Percentiles rank a stretch among this genome's conserved stretches.
These are phyloP conservation scores for Trypanosoma scelopori DNA, from an alignment of 208 protist species.

Conservation along the genomic window DNA sequence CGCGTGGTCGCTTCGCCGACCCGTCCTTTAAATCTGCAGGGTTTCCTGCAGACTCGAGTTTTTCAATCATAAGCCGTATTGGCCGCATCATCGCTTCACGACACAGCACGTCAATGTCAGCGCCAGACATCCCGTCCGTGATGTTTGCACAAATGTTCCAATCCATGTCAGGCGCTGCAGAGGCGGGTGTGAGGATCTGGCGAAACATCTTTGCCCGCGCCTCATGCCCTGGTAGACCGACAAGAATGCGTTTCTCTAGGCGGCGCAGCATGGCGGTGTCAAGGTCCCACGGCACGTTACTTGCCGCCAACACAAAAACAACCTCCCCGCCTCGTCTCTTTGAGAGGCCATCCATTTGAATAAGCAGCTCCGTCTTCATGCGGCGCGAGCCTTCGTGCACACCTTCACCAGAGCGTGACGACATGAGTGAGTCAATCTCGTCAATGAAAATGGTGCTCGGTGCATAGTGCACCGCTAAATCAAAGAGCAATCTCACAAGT, in stretches of 20 bases:
- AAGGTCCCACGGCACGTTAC: constrained; percentile 94
- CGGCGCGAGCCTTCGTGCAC: constrained; percentile 91
- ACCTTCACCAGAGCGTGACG: constrained; percentile 92
- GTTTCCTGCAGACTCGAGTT: constrained; percentile 52
- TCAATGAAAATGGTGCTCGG: constrained; percentile 99
- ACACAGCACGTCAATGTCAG: constrained; percentile 91
- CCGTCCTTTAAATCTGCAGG: constrained; percentile 27
- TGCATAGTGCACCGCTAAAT: constrained; percentile 91
- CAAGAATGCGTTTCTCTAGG: constrained; percentile 91
- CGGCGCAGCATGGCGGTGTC: constrained; percentile 92
- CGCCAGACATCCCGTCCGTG: constrained; percentile 87
- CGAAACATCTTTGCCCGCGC: constrained; percentile 75
- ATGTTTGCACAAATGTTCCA: constrained; percentile 62
- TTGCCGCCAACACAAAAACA: constrained; percentile 93
- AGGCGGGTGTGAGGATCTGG: constrained; percentile 38
- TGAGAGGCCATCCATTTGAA: constrained; percentile 92
- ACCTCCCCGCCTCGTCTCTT: constrained; percentile 75
- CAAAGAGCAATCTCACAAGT: constrained; percentile 94
- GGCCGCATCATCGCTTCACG: constrained; percentile 92
- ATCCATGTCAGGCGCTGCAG: constrained; percentile 33
- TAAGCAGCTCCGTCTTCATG: constrained; percentile 94
- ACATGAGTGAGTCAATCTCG: constrained; percentile 99
- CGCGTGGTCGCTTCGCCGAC: constrained; percentile 42
- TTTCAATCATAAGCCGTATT: constrained; percentile 84
- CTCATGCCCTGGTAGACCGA: constrained; percentile 74